A percentile compares a stretch with the other conserved stretches of the same genome.
Conservation (phyloP, 352 stramenopile genomes). For the Phytopythium mirpurense region DNA sequence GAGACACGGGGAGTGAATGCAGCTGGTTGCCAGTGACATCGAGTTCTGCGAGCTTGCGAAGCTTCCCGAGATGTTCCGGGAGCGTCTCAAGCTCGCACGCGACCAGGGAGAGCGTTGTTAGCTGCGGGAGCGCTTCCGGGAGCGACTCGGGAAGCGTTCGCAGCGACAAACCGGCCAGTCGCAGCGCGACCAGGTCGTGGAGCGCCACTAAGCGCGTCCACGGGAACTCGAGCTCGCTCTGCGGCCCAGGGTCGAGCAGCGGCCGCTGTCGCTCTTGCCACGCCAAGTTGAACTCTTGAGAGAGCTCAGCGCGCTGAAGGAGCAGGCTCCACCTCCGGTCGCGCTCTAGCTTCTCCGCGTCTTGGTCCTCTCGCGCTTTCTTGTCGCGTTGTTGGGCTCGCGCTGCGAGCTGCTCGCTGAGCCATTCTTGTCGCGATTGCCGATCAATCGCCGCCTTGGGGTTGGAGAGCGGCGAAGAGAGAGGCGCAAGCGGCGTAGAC, state of each 20-base stretch:
- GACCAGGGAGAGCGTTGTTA: constrained; percentile 52
- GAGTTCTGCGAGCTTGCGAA: constrained; percentile 33
- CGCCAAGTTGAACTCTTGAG: constrained; percentile 60
- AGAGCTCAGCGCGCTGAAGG: constrained; percentile 20
- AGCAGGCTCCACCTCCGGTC: constrained; percentile 50
- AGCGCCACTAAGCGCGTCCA: constrained; percentile 42
- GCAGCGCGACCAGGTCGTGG: constrained; percentile 37
- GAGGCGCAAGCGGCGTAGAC: background rate
- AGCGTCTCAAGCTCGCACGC: constrained; percentile 35
- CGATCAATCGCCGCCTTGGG: constrained; percentile 8
- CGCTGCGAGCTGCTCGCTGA: constrained; percentile 39
- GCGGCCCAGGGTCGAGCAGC: constrained; percentile 7
- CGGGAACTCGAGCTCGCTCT: constrained; percentile 54
- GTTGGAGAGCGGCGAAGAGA: background rate
- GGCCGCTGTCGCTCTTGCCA: constrained; percentile 34
- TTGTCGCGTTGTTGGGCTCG: constrained; percentile 35
- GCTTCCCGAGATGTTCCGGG: constrained; percentile 32
- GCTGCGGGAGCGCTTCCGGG: constrained; percentile 15
- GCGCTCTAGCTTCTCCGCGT: constrained; percentile 24
- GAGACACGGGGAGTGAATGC: constrained; percentile 30
- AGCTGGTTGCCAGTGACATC: constrained; percentile 67
- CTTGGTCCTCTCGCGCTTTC: constrained; percentile 19
- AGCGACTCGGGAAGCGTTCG: constrained; percentile 25
- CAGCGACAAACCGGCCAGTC: constrained; percentile 46
- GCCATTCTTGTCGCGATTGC: constrained; percentile 35